Percentiles rank a stretch among this genome's conserved stretches.
Evolutionary conservation across 371 early-diverging fungal genomes (phyloP).

Genomic region (Apophysomyces variabilis): DNA sequence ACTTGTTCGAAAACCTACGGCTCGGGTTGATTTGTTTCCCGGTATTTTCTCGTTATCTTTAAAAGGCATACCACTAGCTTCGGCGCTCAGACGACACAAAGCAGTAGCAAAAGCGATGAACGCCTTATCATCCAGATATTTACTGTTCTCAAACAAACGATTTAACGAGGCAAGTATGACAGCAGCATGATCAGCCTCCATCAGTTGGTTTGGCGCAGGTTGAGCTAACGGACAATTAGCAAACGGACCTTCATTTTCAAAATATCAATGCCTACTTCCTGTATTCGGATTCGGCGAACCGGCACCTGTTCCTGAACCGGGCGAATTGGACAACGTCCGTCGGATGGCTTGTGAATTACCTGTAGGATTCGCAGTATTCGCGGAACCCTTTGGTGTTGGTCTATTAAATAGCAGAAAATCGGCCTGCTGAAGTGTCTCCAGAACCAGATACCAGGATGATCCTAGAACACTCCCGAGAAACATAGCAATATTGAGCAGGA

Average conservation of each 20-base stretch:
- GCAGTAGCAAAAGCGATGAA: conserved; percentile 74
- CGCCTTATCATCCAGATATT: conserved; percentile 62
- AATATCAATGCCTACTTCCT: not conserved
- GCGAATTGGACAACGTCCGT: conserved; percentile 29
- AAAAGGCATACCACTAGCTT: conserved; percentile 58
- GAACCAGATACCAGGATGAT: conserved; percentile 84
- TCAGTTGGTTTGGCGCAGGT: conserved; percentile 27
- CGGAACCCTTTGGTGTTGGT: conserved; percentile 45
- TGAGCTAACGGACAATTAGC: conserved; percentile 16
- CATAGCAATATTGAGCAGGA: conserved; percentile 75
- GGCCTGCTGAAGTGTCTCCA: conserved; percentile 89
- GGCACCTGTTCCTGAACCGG: conserved; percentile 16
- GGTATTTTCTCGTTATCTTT: conserved; percentile 34
- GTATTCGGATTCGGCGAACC: not conserved
- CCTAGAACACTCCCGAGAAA: conserved; percentile 78
- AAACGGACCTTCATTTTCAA: not conserved
- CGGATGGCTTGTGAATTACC: conserved; percentile 23
- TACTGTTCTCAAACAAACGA: conserved; percentile 77
- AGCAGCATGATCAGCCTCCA: conserved; percentile 61
- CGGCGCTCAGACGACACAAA: conserved; percentile 72
- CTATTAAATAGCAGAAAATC: conserved; percentile 61
- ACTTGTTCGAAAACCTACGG: conserved; percentile 30
- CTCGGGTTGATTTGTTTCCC: conserved; percentile 35
- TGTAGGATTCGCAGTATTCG: conserved; percentile 7
- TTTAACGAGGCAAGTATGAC: conserved; percentile 60